Evolutionary conservation across 345 rosid genomes (phyloP), one percentile per base, ranked within the genome.

Genomic region (Raphanus sativus): DNA sequence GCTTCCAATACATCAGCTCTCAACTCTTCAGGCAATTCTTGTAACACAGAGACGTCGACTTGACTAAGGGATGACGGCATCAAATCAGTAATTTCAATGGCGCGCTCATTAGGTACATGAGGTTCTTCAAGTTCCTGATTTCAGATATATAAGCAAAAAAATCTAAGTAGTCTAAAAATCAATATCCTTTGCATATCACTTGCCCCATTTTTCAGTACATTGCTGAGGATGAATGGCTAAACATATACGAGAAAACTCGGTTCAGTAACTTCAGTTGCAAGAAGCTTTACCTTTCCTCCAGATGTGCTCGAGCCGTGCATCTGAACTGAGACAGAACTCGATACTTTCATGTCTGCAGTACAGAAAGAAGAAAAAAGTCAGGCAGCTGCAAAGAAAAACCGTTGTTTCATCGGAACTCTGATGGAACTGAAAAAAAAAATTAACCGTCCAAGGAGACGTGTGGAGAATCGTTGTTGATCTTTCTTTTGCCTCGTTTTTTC

Each of bases 61-160:
- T 94, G 98, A 80, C 94, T 91, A 68, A 94, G 81, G 61, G 98
- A 89, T 68, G 79, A 83, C 75, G 95, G 97, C 88, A 94, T 78
- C 73, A 88, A 77, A 80, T 87, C 93, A 70, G 76, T 69, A 30
- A 77, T 83, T 36, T 81, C 79, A 26, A 56, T 79, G 77, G 42
- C 70, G 50, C 77, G 77, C 64, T 32, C 73, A 65, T 59, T 81
- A 74, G 65, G 60, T 68, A 80, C 65, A 59, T 26, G 38, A 5
- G 6, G 62, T 33, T 32, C 71, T 32, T 69, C 71, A 69, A 63
- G 16, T 9, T 54, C 80, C 83, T 75, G 67, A 26, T 75, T 54
- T 74, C 15, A n/a, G 17, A 5, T 82, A 34, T 71, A 69, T 50
- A 36, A 65, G 59, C n/a, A 21, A 16, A 60, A 70, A 75, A 8